A percentile compares a stretch with the other conserved stretches of the same genome.
These are phyloP conservation scores for Jimgerdemannia flammicorona DNA, from an alignment of 192 early-diverging fungal species.

Conservation along the genomic window DNA sequence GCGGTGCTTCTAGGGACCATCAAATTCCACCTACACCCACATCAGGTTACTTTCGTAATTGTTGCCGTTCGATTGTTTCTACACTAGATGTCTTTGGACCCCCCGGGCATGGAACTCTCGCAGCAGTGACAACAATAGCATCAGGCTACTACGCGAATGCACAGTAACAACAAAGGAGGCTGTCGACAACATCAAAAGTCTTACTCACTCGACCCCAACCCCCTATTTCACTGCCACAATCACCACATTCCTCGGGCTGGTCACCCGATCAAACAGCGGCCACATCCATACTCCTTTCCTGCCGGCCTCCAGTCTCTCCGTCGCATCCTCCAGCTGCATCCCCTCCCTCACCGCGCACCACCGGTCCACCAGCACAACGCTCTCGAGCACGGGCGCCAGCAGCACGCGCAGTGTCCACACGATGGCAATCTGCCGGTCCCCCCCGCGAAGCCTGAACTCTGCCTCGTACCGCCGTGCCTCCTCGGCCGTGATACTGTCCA, in stretches of 20 bases:
- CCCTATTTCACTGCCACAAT: slow-evolving; percentile 45
- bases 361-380: slow-evolving; percentile 76
- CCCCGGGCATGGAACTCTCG: too few species aligned
- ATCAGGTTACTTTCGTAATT: too few species aligned
- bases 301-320: background rate
- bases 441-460: slow-evolving; percentile 24
- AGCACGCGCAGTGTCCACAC: slow-evolving; percentile 82
- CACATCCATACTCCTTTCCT: slow-evolving; percentile 40
- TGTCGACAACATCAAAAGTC: too few species aligned
- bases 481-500: slow-evolving; percentile 29
- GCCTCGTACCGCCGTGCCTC: slow-evolving; percentile 40
- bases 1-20: too few species aligned
- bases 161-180: too few species aligned
- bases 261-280: slow-evolving; percentile 60
- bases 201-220: too few species aligned
- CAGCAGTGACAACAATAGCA: too few species aligned
- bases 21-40: too few species aligned
- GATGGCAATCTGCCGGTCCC: slow-evolving; percentile 61
- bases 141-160: too few species aligned
- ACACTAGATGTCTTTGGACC: too few species aligned
- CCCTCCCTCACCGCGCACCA: slow-evolving; percentile 60
- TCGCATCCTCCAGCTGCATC: slow-evolving; percentile 17
- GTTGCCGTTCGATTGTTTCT: too few species aligned
- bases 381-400: slow-evolving; percentile 71
- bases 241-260: slow-evolving; percentile 64